Percentiles rank a stretch among this genome's conserved stretches.
phyloP scores from a whole-genome alignment of 2,329 filamentous ascomycete genomes.

The Trichophyton benhamiae region DNA sequence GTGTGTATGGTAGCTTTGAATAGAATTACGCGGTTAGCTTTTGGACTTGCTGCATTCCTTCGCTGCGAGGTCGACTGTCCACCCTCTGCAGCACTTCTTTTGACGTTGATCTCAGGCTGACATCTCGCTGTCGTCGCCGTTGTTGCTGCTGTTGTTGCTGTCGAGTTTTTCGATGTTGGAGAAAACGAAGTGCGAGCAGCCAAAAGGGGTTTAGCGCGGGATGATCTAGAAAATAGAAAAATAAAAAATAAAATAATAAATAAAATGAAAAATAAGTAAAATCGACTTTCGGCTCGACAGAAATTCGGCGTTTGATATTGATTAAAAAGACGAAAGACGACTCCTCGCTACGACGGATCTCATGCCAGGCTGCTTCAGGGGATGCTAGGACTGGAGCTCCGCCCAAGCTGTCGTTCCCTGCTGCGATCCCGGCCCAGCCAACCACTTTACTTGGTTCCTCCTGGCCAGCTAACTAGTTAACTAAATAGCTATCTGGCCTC shows the following conservation, averaged over 20 bases:
- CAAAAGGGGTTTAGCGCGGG: neutral
- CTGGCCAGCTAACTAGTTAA: neutral
- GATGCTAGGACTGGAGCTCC: neutral
- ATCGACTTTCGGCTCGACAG: neutral
- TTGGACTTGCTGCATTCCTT: neutral
- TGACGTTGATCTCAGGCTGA: neutral
- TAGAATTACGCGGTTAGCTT: neutral
- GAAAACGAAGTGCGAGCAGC: neutral
- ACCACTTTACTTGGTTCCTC: neutral
- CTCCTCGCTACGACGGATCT: neutral
- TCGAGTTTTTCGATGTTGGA: neutral
- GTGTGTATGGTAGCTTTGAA: conserved; percentile 16
- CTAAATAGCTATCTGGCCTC: neutral
- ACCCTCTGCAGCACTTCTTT: neutral
- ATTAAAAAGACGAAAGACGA: neutral
- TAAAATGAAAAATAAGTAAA: neutral
- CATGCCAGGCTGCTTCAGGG: neutral
- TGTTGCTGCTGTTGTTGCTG: no score
- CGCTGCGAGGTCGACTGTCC: neutral
- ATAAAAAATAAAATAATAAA: neutral
- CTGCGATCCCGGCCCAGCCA: neutral
- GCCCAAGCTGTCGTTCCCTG: neutral
- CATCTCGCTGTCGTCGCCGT: no score
- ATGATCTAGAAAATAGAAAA: neutral
- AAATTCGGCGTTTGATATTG: neutral